Conservation (phyloP, 352 stramenopile genomes). For the Phytopythium mirpurense region DNA sequence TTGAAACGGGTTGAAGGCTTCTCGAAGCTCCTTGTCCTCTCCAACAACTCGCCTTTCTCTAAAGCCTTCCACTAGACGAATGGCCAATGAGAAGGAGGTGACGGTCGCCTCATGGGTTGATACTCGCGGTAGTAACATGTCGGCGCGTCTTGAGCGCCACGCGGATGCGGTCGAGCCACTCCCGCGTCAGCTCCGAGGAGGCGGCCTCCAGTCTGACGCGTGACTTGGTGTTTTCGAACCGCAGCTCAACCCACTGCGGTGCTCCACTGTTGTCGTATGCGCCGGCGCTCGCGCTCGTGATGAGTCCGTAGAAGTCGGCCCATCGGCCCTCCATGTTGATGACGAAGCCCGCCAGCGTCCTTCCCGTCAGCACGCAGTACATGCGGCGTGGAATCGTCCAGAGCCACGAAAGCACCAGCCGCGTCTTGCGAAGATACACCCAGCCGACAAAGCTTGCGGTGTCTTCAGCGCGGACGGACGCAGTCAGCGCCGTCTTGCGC, state of each 20-base stretch:
- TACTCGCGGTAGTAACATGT: neutral
- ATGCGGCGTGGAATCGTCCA: conserved; percentile 11
- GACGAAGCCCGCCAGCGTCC: conserved; percentile 24
- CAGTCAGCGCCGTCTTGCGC: neutral
- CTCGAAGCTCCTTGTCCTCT: neutral
- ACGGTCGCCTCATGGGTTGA: neutral
- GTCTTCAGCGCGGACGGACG: conserved; percentile 1
- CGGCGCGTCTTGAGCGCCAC: neutral
- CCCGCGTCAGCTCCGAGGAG: neutral
- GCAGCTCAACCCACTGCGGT: conserved; percentile 18
- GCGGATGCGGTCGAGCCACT: conserved; percentile 6
- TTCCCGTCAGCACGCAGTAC: conserved; percentile 31
- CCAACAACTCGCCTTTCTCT: neutral
- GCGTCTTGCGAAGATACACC: conserved; percentile 16
- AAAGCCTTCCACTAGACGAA: neutral
- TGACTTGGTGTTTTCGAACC: conserved; percentile 6
- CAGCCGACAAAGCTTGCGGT: conserved; percentile 21
- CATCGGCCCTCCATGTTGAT: conserved; percentile 40
- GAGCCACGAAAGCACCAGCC: conserved; percentile 17
- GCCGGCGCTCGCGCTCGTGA: conserved; percentile 9
- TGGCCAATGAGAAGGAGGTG: neutral
- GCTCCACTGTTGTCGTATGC: neutral
- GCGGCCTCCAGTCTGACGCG: neutral
- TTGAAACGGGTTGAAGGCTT: neutral
- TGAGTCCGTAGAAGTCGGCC: conserved; percentile 24